A percentile compares a stretch with the other conserved stretches of the same genome.
Conservation (phyloP, 2,329 filamentous ascomycete species). For the Ophiocordyceps sinensis region DNA sequence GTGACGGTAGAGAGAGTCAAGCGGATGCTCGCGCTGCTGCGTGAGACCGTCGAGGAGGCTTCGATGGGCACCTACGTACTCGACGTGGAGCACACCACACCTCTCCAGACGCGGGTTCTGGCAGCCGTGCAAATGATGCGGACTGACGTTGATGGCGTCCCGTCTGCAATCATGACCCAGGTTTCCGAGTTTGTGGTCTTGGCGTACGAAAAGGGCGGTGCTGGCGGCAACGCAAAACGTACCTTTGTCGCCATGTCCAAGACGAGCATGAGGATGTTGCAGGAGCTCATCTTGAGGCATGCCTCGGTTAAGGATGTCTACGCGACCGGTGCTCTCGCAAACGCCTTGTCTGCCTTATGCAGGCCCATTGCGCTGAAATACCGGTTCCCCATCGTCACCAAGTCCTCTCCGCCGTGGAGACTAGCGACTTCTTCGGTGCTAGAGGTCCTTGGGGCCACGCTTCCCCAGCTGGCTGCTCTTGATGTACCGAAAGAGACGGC, state of each 20-base stretch:
- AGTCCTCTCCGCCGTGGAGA: constrained; percentile 61
- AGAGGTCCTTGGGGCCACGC: constrained; percentile 49
- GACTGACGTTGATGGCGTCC: constrained; percentile 48
- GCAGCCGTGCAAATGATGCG: constrained; percentile 53
- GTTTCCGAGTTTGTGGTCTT: constrained; percentile 58
- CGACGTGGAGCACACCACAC: constrained; percentile 60
- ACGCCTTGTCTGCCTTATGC: constrained; percentile 51
- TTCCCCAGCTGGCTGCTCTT: constrained; percentile 43
- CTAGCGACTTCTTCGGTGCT: constrained; percentile 61
- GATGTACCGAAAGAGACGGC: constrained; percentile 29
- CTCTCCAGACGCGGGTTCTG: constrained; percentile 56
- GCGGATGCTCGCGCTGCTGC: constrained; percentile 57
- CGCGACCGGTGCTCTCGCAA: constrained; percentile 47
- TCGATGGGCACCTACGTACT: constrained; percentile 52
- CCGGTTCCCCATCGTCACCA: constrained; percentile 56
- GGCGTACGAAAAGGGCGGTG: constrained; percentile 39
- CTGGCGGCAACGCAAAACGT: constrained; percentile 33
- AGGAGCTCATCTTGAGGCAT: constrained; percentile 44
- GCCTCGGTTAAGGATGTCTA: constrained; percentile 54
- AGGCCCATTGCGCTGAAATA: constrained; percentile 71
- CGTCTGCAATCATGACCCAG: constrained; percentile 52
- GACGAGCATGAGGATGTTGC: constrained; percentile 57
- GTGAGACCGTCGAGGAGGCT: constrained; percentile 56
- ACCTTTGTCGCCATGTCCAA: constrained; percentile 88
- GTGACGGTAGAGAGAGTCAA: constrained; percentile 48